Percentiles rank a stretch among this genome's conserved stretches.
phyloP scores from a whole-genome alignment of 129 eudicot genomes.

The Lactuca sativa region DNA sequence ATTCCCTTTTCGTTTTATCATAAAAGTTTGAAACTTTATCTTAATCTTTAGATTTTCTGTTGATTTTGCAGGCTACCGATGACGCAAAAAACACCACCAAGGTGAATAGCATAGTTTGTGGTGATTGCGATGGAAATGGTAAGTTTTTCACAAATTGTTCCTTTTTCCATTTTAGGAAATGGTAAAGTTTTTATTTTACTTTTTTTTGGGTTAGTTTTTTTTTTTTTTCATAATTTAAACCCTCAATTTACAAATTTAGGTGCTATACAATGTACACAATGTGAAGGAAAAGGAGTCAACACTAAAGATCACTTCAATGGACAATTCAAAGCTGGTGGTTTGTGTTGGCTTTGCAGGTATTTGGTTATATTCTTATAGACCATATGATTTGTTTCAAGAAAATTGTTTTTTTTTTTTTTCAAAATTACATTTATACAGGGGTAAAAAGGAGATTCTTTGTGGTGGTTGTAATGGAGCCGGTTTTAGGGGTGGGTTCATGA shows the following conservation, averaged over 20 bases:
- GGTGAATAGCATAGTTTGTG: constrained; percentile 51
- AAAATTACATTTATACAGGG: constrained; percentile 36
- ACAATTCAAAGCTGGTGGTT: constrained; percentile 63
- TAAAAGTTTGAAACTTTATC: constrained; percentile 9
- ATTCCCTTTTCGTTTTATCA: background rate
- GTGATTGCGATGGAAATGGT: constrained; percentile 73
- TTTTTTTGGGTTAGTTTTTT: too few species aligned
- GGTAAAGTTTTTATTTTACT: too few species aligned
- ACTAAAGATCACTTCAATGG: constrained; percentile 76
- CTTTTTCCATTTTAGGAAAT: background rate
- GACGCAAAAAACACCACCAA: constrained; percentile 26
- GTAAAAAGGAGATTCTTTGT: constrained; percentile 69
- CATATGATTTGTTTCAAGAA: constrained; percentile 7
- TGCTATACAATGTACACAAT: constrained; percentile 43
- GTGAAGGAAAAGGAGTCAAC: constrained; percentile 68
- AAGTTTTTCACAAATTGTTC: constrained; percentile 2
- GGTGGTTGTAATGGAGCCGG: constrained; percentile 90
- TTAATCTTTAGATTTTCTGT: background rate
- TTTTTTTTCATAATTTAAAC: background rate
- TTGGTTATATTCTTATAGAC: background rate
- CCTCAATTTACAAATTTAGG: constrained; percentile 36
- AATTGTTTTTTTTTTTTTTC: background rate
- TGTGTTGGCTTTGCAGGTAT: constrained; percentile 91
- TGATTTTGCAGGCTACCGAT: constrained; percentile 47
- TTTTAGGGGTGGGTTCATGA: constrained; percentile 79